Evolutionary conservation across 257 asterid species (phyloP).

Genomic region (Ophiorrhiza pumila): DNA sequence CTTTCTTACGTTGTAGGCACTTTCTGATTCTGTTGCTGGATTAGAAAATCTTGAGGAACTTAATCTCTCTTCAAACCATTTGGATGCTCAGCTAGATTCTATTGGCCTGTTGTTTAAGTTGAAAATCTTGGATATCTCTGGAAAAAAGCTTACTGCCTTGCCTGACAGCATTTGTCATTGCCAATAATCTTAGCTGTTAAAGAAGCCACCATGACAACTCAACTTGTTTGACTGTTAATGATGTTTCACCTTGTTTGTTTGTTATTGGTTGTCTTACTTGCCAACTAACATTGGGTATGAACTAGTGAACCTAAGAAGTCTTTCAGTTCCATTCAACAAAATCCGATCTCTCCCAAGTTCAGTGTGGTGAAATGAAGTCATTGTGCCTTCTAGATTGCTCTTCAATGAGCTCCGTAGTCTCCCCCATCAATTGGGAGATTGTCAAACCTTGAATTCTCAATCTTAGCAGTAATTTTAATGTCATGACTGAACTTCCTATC

Average conservation of each 20-base stretch:
- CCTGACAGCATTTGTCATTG: conserved; percentile 90
- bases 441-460: conserved; percentile 63
- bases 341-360: conserved; percentile 78
- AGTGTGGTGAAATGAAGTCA: conserved; percentile 74
- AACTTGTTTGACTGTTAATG: background rate
- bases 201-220: background rate
- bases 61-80: conserved; percentile 58
- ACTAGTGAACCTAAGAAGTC: conserved; percentile 52
- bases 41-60: conserved; percentile 78
- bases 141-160: conserved; percentile 70
- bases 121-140: conserved; percentile 60
- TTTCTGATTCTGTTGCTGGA: conserved; percentile 80
- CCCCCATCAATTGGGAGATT: conserved; percentile 65
- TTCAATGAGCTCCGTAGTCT: conserved; percentile 82
- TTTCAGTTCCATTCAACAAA: conserved; percentile 66
- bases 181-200: conserved; percentile 40
- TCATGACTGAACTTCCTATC: conserved; percentile 66
- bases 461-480: conserved; percentile 81
- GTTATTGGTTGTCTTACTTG: conserved; percentile 65
- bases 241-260: conserved; percentile 32
- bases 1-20: conserved; percentile 26
- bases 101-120: conserved; percentile 60
- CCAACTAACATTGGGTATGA: conserved; percentile 85
- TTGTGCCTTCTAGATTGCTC: conserved; percentile 52
- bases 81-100: conserved; percentile 71